These are phyloP conservation scores for Sporothrix phasma DNA, from an alignment of 2,329 filamentous ascomycete species.

Conservation along the genomic window DNA sequence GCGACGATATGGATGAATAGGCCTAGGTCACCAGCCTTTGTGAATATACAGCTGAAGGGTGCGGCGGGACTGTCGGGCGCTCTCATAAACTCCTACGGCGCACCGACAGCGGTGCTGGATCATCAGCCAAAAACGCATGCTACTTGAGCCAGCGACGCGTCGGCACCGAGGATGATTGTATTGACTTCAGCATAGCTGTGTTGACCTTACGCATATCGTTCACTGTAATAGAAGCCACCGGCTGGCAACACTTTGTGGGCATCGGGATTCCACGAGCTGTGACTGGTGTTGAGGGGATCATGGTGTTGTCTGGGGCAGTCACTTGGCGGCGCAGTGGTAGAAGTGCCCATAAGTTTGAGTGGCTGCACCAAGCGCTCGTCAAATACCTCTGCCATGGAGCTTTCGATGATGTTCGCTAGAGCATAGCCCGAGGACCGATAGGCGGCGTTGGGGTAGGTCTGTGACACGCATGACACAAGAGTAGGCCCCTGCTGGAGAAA, in stretches of 20 bases:
- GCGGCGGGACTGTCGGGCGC: constrained; percentile 27
- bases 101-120: constrained; percentile 29
- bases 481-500: constrained; percentile 26
- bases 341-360: constrained; percentile 26
- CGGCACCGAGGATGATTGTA: constrained; percentile 29
- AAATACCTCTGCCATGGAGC: constrained; percentile 23
- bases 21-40: constrained; percentile 35
- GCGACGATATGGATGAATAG: constrained; percentile 31
- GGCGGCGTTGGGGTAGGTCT: constrained; percentile 30
- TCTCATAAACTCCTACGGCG: constrained; percentile 38
- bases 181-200: constrained; percentile 32
- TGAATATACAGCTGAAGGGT: constrained; percentile 35
- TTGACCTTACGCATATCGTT: constrained; percentile 35
- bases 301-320: constrained; percentile 18
- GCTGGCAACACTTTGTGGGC: constrained; percentile 21
- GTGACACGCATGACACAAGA: constrained; percentile 26
- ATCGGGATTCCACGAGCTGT: constrained; percentile 22
- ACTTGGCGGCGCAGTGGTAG: constrained; percentile 19
- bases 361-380: constrained; percentile 25
- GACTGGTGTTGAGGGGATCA: constrained; percentile 18
- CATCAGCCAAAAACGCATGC: constrained; percentile 23
- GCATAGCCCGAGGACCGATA: constrained; percentile 30
- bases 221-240: constrained; percentile 4
- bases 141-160: constrained; percentile 39
- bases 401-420: constrained; percentile 31